phyloP scores from a whole-genome alignment of 2,329 filamentous ascomycete species.

The Tolypocladium album region DNA sequence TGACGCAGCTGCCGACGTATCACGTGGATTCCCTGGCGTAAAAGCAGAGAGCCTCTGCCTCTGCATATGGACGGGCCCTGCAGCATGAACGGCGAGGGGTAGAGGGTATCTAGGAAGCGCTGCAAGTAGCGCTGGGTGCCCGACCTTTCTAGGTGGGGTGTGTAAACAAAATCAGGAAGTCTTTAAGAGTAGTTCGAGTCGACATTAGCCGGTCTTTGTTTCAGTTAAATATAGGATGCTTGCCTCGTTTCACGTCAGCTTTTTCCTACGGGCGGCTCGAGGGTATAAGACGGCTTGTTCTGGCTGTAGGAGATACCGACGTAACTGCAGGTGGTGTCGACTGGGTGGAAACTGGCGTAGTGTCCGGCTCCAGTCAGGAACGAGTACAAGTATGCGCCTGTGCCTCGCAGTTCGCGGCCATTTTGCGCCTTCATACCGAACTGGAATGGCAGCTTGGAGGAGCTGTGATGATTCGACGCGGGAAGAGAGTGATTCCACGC shows the following conservation, averaged over 20 bases:
- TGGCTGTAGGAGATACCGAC: no score
- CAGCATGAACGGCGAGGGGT: not conserved
- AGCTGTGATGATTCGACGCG: no score
- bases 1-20: conserved; percentile 49
- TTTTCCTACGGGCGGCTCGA: not conserved
- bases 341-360: no score
- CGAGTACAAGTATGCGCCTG: no score
- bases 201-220: not conserved
- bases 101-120: not conserved
- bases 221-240: not conserved
- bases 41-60: not conserved
- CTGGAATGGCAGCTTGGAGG: no score
- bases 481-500: not conserved
- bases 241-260: not conserved
- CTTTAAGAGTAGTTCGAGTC: not conserved
- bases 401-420: no score
- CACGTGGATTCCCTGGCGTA: conserved; percentile 15
- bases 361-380: no score
- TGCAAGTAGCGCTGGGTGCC: not conserved
- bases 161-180: not conserved
- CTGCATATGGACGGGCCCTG: not conserved
- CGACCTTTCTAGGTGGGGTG: not conserved
- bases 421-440: no score
- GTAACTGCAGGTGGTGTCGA: no score
- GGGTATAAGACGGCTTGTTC: no score